Conservation (phyloP, 805 yeast genomes). For the Lipomyces yamanashiensis region DNA sequence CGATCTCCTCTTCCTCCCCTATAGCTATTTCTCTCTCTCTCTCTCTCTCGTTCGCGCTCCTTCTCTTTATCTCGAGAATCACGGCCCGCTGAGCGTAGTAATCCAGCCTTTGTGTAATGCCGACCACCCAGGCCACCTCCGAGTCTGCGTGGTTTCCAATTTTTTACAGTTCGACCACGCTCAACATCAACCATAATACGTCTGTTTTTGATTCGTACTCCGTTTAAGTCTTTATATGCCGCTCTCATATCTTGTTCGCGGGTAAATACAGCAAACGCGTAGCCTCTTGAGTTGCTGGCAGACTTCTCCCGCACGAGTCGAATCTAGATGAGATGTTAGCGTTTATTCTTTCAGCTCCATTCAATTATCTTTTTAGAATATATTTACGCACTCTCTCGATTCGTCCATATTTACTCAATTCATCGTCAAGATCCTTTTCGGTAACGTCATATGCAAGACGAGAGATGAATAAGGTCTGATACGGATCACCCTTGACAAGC, state of each 20-base stretch:
- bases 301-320: conserved; percentile 62
- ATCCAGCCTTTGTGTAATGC: conserved; percentile 53
- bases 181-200: conserved; percentile 52
- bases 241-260: conserved; percentile 61
- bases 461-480: conserved; percentile 75
- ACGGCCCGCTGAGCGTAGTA: conserved; percentile 30
- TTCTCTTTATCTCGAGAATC: conserved; percentile 28
- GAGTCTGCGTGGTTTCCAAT: conserved; percentile 53
- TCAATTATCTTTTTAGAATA: neutral
- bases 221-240: conserved; percentile 67
- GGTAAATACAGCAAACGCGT: conserved; percentile 78
- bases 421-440: conserved; percentile 70
- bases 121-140: conserved; percentile 97
- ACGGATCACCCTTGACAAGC: conserved; percentile 71
- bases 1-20: conserved; percentile 40
- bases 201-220: conserved; percentile 56
- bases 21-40: conserved; percentile 20
- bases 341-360: neutral
- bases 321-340: conserved; percentile 38
- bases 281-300: conserved; percentile 69
- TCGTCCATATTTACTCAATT: conserved; percentile 68
- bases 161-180: conserved; percentile 46
- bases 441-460: conserved; percentile 66
- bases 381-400: conserved; percentile 56
- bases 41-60: conserved; percentile 30